Evolutionary conservation across 2,329 filamentous ascomycete species (phyloP).

Genomic region (Cercospora berteroae): DNA sequence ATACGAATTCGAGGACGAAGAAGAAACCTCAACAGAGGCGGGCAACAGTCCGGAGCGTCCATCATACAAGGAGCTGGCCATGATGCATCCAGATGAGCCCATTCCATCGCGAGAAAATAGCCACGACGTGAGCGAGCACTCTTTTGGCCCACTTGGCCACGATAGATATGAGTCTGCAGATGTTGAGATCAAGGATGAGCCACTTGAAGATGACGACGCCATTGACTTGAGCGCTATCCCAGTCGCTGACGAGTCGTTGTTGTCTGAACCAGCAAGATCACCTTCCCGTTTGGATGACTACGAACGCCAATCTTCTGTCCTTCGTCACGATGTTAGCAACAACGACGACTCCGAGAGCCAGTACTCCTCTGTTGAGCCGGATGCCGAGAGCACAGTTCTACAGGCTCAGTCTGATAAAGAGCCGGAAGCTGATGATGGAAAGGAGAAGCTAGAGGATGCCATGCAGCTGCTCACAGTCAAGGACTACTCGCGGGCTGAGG

Average conservation of each 20-base stretch:
- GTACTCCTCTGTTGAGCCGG: constrained; percentile 48
- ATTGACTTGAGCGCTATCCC: constrained; percentile 66
- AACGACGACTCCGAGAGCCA: constrained; percentile 57
- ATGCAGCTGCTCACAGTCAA: constrained; percentile 38
- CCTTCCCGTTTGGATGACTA: constrained; percentile 47
- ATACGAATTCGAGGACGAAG: constrained; percentile 50
- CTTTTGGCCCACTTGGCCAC: constrained; percentile 38
- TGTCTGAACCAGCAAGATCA: constrained; percentile 52
- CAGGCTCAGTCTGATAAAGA: constrained; percentile 19
- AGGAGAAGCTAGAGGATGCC: constrained; percentile 37
- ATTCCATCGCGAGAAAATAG: constrained; percentile 79
- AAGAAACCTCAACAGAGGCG: constrained; percentile 46
- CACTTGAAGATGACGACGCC: constrained; percentile 55
- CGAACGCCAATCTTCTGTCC: constrained; percentile 52
- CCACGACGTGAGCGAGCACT: constrained; percentile 30
- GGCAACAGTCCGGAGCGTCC: constrained; percentile 28
- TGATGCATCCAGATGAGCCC: constrained; percentile 80
- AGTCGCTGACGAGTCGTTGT: constrained; percentile 41
- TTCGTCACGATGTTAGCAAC: constrained; percentile 51
- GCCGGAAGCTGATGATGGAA: constrained; percentile 27
- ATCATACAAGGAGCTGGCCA: constrained; percentile 49
- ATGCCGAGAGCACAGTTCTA: constrained; percentile 35
- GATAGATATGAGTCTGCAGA: constrained; percentile 59
- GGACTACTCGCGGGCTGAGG: constrained; percentile 35
- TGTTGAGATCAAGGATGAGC: constrained; percentile 68